A percentile compares a stretch with the other conserved stretches of the same genome.
These are phyloP conservation scores for Aureobasidium lini DNA, from an alignment of 2,329 filamentous ascomycete species.

Conservation along the genomic window DNA sequence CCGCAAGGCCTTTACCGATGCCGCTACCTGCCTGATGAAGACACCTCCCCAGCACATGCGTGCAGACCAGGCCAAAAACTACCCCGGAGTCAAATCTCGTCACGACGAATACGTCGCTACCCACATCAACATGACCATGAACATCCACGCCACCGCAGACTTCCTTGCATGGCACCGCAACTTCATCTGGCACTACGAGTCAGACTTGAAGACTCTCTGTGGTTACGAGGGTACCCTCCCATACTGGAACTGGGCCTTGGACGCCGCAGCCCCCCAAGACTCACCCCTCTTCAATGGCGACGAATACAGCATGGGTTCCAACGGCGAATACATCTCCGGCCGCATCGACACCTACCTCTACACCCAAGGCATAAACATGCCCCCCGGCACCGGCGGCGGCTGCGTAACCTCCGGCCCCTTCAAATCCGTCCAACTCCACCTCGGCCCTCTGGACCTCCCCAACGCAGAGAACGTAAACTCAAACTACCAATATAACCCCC, in stretches of 20 bases:
- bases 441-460: conserved; percentile 24
- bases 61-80: conserved; percentile 19
- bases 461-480: conserved; percentile 24
- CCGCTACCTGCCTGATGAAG: conserved; percentile 24
- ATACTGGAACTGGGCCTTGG: conserved; percentile 25
- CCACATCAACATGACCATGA: conserved; percentile 28
- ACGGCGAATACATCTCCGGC: conserved; percentile 24
- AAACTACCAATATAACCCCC: conserved; percentile 21
- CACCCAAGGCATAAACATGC: conserved; percentile 29
- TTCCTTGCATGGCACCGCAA: conserved; percentile 36
- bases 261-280: conserved; percentile 29
- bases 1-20: conserved; percentile 26
- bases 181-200: conserved; percentile 37
- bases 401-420: conserved; percentile 49
- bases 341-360: conserved; percentile 23
- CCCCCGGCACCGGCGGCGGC: conserved; percentile 48
- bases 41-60: conserved; percentile 23
- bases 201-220: conserved; percentile 35
- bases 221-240: conserved; percentile 37
- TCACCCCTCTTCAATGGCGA: conserved; percentile 51
- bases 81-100: conserved; percentile 25
- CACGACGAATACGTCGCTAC: conserved; percentile 21
- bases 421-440: conserved; percentile 33
- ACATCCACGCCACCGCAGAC: conserved; percentile 27
- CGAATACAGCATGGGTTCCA: conserved; percentile 33